Base-by-base conservation (phyloP, 192 early-diverging fungal species). In the Haplosporangium gracile region DNA sequence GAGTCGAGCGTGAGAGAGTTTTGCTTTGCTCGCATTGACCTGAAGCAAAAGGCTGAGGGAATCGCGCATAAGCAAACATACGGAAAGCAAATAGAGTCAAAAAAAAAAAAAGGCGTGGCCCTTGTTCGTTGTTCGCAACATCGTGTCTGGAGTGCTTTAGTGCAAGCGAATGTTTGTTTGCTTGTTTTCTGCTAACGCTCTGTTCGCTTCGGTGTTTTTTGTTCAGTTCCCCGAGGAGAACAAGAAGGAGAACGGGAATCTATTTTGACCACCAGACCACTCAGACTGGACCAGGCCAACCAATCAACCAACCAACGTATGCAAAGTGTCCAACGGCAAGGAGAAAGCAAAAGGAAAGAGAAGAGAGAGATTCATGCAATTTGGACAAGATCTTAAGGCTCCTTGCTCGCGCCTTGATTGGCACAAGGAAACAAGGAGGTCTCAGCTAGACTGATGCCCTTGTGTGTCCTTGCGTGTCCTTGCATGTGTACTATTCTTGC, bases 11-110 rank as follows among this genome's bases (percentile, higher is more conserved):
- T 11, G 26, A 8, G 26, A 63, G 10, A 0, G 7, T 57, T 2
- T 57, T 26, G n/a, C n/a, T 57, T 26, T 65, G 60, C 60, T 65
- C 60, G 60, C 60, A 65, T 65, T 65, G 60, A 65, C 60, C 60
- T 65, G 60, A 65, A 29, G 29, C 29, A 1, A 32, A 32, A 32
- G 10, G 29, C 60, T 29, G 26, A 26, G 26, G n/a, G 26, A 65
- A 65, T 65, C 26, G 26, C 60, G 60, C 60, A 65, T 65, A 65
- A 65, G 29, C 60, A 65, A 32, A 26, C 29, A 65, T 65, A 10
- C 60, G 29, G 60, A 65, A 11, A 65, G 60, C 29, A 65, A 65
- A 65, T 29, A 65, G 32, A 32, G 10, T 13, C 32, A 29, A 57
- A 57, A 57, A n/a, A 8, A n/a, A 57, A 65, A 32, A 32, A 65